phyloP scores from a whole-genome alignment of 352 stramenopile genomes.

The Poterioochromonas sp. region DNA sequence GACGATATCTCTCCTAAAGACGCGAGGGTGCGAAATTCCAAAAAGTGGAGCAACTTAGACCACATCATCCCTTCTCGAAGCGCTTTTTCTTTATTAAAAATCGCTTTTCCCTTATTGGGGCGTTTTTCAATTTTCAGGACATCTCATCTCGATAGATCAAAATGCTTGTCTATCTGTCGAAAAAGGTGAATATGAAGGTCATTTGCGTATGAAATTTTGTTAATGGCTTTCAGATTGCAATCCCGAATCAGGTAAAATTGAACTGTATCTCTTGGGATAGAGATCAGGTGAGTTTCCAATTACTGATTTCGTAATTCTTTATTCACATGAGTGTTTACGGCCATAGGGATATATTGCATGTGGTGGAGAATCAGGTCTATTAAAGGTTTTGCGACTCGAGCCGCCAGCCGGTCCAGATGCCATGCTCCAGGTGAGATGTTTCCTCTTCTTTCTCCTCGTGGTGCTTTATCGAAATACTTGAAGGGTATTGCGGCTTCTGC shows the following conservation, averaged over 20 bases:
- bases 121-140: too few relatives aligned
- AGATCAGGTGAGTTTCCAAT: conserved; percentile 51
- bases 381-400: conserved; percentile 82
- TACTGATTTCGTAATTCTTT: conserved; percentile 19
- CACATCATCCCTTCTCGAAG: too few relatives aligned
- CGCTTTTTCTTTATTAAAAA: too few relatives aligned
- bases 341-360: conserved; percentile 78
- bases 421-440: conserved; percentile 33
- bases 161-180: conserved; percentile 39
- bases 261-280: conserved; percentile 79
- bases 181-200: conserved; percentile 7
- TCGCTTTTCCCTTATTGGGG: too few relatives aligned
- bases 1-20: too few relatives aligned
- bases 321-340: not conserved
- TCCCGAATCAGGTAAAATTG: conserved; percentile 80
- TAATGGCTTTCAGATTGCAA: conserved; percentile 61
- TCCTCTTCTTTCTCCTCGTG: conserved; percentile 38
- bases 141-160: conserved; percentile 51
- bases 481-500: conserved; percentile 62
- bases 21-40: too few relatives aligned
- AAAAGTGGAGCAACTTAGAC: too few relatives aligned
- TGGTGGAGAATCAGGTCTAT: conserved; percentile 75
- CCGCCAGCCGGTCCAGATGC: conserved; percentile 5
- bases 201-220: not conserved
- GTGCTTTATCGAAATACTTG: conserved; percentile 56